Conservation (phyloP, 78 protist species). For the Anaeramoeba flamelloides region DNA sequence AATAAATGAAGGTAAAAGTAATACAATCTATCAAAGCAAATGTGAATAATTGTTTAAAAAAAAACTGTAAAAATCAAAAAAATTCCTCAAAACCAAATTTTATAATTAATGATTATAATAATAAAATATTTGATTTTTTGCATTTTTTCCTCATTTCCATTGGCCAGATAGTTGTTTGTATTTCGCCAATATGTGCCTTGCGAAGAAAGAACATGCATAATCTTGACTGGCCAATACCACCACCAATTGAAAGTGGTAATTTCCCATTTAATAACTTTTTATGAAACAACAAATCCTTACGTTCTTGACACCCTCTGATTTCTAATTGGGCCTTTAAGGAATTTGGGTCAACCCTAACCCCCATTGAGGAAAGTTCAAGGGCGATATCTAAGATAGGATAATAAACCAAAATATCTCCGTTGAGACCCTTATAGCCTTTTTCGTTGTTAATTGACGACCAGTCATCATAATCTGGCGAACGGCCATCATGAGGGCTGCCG, state of each 20-base stretch:
- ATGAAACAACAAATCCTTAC: not conserved
- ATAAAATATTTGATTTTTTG: too few relatives aligned
- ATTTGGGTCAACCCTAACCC: constrained; percentile 7
- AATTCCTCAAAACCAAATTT: too few relatives aligned
- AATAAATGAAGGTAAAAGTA: too few relatives aligned
- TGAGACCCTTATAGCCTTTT: constrained; percentile 8
- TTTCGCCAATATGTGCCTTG: constrained; percentile 2
- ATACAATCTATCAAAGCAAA: too few relatives aligned
- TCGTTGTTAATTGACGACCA: constrained; percentile 2
- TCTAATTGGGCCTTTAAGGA: not conserved
- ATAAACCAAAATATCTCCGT: constrained; percentile 8
- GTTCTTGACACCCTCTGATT: not conserved
- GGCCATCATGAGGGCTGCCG: constrained; percentile 5
- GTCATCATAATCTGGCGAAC: constrained; percentile 17
- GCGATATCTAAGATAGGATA: not conserved
- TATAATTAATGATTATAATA: too few relatives aligned
- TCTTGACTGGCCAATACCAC: constrained; percentile 17
- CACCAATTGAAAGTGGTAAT: constrained; percentile 8
- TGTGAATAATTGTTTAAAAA: too few relatives aligned
- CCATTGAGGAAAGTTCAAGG: constrained; percentile 13
- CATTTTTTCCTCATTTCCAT: too few relatives aligned
- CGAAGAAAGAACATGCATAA: not conserved
- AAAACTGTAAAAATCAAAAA: too few relatives aligned
- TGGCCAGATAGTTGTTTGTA: not conserved
- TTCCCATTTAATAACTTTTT: constrained; percentile 4